Evolutionary conservation across 129 eudicot genomes (phyloP).

Genomic region (Heracleum sosnowskyi): DNA sequence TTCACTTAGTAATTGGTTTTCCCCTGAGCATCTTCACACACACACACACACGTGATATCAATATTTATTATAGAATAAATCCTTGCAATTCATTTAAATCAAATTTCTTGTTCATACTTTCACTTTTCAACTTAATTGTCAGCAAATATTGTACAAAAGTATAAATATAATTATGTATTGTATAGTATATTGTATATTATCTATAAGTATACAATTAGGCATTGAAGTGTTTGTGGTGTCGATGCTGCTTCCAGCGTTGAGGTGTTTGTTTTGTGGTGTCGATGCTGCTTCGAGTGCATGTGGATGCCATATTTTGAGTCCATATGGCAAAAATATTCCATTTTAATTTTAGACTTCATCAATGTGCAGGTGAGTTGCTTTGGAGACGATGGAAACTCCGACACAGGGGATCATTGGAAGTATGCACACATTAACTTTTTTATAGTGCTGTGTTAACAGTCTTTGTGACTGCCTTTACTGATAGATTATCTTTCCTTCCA

Average conservation of each 20-base stretch:
- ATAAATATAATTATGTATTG: not conserved
- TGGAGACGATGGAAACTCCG: slow-evolving; percentile 43
- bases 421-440: slow-evolving; percentile 8
- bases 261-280: too few relatives aligned
- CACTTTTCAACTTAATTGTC: not conserved
- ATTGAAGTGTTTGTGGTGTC: too few relatives aligned
- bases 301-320: too few relatives aligned
- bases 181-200: not conserved
- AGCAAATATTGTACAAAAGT: not conserved
- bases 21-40: not conserved
- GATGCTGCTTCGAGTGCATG: too few relatives aligned
- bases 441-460: not conserved
- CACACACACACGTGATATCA: too few relatives aligned
- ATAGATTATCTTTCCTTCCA: not conserved
- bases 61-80: too few relatives aligned
- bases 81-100: not conserved
- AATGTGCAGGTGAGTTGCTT: slow-evolving; percentile 52
- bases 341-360: not conserved
- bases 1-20: too few relatives aligned
- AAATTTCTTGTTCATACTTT: not conserved
- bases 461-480: not conserved
- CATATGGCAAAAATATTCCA: too few relatives aligned
- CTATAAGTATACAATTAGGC: not conserved
- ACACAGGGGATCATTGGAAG: slow-evolving; percentile 64
- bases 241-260: too few relatives aligned